Percentiles rank a stretch among this genome's conserved stretches.
Conservation (phyloP, 306 rosid genomes). For the Alnus rubra region DNA sequence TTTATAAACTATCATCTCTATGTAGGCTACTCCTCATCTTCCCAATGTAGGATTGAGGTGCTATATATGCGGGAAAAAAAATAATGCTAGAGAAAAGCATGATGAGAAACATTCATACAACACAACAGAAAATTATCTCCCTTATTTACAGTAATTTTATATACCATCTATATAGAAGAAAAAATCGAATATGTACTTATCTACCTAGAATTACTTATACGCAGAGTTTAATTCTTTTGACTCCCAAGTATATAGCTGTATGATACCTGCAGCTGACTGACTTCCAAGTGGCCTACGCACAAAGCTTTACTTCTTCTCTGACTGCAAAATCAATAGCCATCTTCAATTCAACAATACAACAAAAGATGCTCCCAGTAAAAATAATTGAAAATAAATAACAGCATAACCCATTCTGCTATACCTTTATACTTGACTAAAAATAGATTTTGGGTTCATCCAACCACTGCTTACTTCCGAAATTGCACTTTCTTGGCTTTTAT, state of each 20-base stretch:
- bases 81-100: too few species aligned
- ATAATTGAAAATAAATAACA: neutral
- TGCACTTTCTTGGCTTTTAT: slow-evolving; percentile 54
- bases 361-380: slow-evolving; percentile 14
- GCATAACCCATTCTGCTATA: neutral
- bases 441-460: slow-evolving; percentile 24
- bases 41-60: too few species aligned
- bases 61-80: too few species aligned
- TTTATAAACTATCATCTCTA: too few species aligned
- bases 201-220: neutral
- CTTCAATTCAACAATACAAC: slow-evolving; percentile 25
- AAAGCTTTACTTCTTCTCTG: slow-evolving; percentile 17
- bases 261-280: slow-evolving; percentile 23
- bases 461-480: slow-evolving; percentile 22
- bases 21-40: too few species aligned
- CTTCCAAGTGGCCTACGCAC: slow-evolving; percentile 16
- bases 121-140: too few species aligned
- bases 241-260: neutral
- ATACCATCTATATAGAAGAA: too few species aligned
- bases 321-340: slow-evolving; percentile 23
- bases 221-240: neutral
- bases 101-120: too few species aligned
- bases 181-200: too few species aligned
- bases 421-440: slow-evolving; percentile 23
- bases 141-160: too few species aligned